Percentiles rank a stretch among this genome's conserved stretches.
These are phyloP conservation scores for Fomitopsis schrenkii DNA, from an alignment of 1,284 basidiomycete species.

Conservation along the genomic window DNA sequence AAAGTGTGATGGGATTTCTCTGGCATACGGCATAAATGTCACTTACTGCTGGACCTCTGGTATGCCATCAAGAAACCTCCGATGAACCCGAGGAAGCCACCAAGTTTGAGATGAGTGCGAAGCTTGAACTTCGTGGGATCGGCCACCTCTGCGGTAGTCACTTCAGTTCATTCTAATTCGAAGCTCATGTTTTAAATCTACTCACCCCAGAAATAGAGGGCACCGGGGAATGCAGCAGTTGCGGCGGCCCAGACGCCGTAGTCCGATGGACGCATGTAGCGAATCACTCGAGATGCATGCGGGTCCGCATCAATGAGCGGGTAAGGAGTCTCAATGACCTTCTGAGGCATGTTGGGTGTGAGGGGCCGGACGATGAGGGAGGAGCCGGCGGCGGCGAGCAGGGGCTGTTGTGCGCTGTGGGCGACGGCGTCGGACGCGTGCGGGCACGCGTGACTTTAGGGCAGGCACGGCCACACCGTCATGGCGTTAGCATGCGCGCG, in stretches of 20 bases:
- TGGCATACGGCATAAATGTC: not conserved
- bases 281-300: conserved; percentile 82
- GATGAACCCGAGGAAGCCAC: conserved; percentile 63
- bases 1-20: not conserved
- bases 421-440: not conserved
- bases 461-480: conserved; percentile 7
- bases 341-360: conserved; percentile 53
- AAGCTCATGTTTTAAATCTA: conserved; percentile 1
- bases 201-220: conserved; percentile 75
- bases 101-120: conserved; percentile 38
- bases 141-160: conserved; percentile 37
- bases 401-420: not conserved
- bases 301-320: conserved; percentile 93
- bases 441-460: conserved; percentile 7
- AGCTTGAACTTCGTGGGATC: conserved; percentile 39
- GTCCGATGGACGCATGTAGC: conserved; percentile 89
- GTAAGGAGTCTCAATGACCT: conserved; percentile 68
- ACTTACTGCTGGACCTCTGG: conserved; percentile 83
- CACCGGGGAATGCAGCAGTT: conserved; percentile 76
- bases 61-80: conserved; percentile 95
- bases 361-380: not conserved
- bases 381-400: conserved; percentile 11
- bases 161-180: not conserved
- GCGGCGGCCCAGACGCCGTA: conserved; percentile 82
- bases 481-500: not conserved